These are phyloP conservation scores for Plasmodium relictum DNA, from an alignment of 169 alveolate genomes.

Conservation along the genomic window DNA sequence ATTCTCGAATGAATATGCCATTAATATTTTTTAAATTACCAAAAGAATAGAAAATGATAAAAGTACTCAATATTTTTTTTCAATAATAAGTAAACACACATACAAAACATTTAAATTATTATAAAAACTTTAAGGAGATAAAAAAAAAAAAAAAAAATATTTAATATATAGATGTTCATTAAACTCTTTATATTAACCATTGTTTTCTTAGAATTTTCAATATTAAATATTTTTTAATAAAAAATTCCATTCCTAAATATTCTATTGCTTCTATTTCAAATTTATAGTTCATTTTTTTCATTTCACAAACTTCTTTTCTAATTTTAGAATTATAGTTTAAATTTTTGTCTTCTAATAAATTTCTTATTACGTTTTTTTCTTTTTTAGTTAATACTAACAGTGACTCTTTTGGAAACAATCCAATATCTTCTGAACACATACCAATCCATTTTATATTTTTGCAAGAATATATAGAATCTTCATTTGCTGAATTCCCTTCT, in stretches of 20 bases:
- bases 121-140: too few relatives aligned
- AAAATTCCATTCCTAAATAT: slow-evolving; percentile 59
- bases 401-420: slow-evolving; percentile 54
- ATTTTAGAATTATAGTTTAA: slow-evolving; percentile 22
- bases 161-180: too few relatives aligned
- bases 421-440: slow-evolving; percentile 62
- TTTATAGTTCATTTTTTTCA: slow-evolving; percentile 39
- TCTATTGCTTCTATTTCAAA: slow-evolving; percentile 80
- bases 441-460: slow-evolving; percentile 78
- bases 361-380: slow-evolving; percentile 70
- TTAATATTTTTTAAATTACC: too few relatives aligned
- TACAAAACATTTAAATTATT: too few relatives aligned
- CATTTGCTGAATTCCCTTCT: slow-evolving; percentile 26
- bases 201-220: slow-evolving; percentile 27
- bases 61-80: too few relatives aligned
- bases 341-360: slow-evolving; percentile 45
- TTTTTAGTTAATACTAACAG: slow-evolving; percentile 43
- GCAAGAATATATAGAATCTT: slow-evolving; percentile 26
- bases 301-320: slow-evolving; percentile 25
- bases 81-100: too few relatives aligned
- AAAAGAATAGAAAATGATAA: too few relatives aligned
- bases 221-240: slow-evolving; percentile 45
- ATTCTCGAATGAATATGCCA: too few relatives aligned
- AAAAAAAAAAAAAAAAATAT: too few relatives aligned
- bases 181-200: slow-evolving; percentile 30